These are phyloP conservation scores for Spathaspora sp. DNA, from an alignment of 1,139 yeast genomes.

Conservation along the genomic window DNA sequence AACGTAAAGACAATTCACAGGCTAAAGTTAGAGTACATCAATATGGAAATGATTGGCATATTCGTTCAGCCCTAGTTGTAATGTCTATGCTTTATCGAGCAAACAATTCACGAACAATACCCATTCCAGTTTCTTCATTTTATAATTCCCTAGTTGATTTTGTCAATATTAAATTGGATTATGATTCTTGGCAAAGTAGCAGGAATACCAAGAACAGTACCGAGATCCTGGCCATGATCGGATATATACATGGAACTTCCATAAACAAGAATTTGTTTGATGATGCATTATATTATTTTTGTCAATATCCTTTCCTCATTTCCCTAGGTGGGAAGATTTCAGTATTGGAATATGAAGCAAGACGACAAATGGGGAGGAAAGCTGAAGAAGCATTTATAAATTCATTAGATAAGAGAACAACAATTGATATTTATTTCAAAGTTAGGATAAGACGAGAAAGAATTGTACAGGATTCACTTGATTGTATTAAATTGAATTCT, in stretches of 20 bases:
- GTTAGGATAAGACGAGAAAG: conserved; percentile 66
- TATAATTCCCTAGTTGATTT: conserved; percentile 83
- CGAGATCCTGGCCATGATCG: conserved; percentile 41
- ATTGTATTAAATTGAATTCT: conserved; percentile 57
- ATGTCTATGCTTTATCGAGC: conserved; percentile 57
- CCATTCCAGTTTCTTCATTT: conserved; percentile 53
- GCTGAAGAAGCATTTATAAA: conserved; percentile 88
- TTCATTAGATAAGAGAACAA: conserved; percentile 62
- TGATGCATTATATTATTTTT: conserved; percentile 52
- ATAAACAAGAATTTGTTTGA: conserved; percentile 22
- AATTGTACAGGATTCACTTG: conserved; percentile 73
- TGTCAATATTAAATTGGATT: conserved; percentile 74
- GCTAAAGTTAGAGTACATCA: conserved; percentile 56
- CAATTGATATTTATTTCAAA: conserved; percentile 65
- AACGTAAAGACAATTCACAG: conserved; percentile 17
- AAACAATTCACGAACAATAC: conserved; percentile 38
- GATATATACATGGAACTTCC: conserved; percentile 45
- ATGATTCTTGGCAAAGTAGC: conserved; percentile 73
- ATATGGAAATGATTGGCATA: conserved; percentile 82
- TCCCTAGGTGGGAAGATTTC: conserved; percentile 82
- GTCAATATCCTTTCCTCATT: conserved; percentile 80
- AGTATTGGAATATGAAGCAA: conserved; percentile 79
- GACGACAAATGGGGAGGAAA: conserved; percentile 77
- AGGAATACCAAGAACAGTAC: conserved; percentile 12
- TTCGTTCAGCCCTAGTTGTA: conserved; percentile 62